Evolutionary conservation across 768 basidiomycete genomes (phyloP).

Genomic region (Leucocoprinus sp.): DNA sequence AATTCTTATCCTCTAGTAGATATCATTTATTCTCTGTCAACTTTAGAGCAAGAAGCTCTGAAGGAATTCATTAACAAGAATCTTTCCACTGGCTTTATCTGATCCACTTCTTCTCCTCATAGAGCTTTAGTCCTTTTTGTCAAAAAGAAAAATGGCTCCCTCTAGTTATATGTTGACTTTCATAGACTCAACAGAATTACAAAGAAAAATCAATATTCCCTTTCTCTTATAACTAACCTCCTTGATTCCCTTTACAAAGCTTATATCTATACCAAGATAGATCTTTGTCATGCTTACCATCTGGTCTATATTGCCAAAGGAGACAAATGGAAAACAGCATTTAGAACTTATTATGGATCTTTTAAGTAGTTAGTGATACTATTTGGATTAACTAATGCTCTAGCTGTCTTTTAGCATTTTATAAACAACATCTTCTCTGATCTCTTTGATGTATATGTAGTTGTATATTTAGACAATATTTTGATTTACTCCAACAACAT

Average conservation of each 20-base stretch:
- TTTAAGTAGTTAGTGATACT: constrained; percentile 15
- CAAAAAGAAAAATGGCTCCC: constrained; percentile 9
- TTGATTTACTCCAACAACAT: too few relatives aligned
- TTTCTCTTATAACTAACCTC: constrained; percentile 27
- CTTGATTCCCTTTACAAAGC: constrained; percentile 18
- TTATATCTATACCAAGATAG: constrained; percentile 20
- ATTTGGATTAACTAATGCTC: constrained; percentile 26
- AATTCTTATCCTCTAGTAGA: too few relatives aligned
- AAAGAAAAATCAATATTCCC: constrained; percentile 26
- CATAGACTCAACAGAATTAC: constrained; percentile 21
- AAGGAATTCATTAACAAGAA: too few relatives aligned
- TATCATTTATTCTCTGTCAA: too few relatives aligned
- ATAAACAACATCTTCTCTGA: constrained; percentile 27
- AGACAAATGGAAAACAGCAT: too few relatives aligned
- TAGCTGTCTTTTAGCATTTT: constrained; percentile 28
- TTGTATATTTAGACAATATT: constrained; percentile 5
- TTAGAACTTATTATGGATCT: too few relatives aligned
- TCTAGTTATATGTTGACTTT: constrained; percentile 14
- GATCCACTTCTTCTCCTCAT: constrained; percentile 1
- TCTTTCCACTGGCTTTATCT: neutral
- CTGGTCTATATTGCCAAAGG: too few relatives aligned
- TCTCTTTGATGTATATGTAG: constrained; percentile 20
- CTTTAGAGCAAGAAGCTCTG: too few relatives aligned
- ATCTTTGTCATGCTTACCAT: constrained; percentile 24
- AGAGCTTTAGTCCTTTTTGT: neutral